Evolutionary conservation across 2,329 filamentous ascomycete species (phyloP).

Genomic region (Juglanconis oblonga): DNA sequence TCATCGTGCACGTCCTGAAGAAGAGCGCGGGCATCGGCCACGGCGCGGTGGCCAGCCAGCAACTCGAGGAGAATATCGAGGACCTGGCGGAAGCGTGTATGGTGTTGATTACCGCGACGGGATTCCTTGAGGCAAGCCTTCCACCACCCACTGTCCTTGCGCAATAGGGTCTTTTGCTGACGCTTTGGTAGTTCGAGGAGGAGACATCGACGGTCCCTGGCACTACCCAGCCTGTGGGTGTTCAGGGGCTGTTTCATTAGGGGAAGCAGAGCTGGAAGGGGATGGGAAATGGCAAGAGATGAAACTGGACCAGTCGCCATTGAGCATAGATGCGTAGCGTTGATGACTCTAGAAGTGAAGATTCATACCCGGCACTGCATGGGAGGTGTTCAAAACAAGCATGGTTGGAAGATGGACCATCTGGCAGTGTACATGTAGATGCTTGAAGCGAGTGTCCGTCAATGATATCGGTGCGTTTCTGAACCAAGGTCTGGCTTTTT

Average conservation of each 20-base stretch:
- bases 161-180: neutral
- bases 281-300: neutral
- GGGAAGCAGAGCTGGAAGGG: neutral
- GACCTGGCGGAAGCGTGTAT: slow-evolving; percentile 84
- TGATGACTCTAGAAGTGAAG: neutral
- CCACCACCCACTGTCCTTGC: neutral
- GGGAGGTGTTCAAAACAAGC: neutral
- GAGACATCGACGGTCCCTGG: slow-evolving; percentile 8
- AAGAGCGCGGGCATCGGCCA: slow-evolving; percentile 70
- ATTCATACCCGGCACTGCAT: neutral
- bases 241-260: slow-evolving; percentile 15
- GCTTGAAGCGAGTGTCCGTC: too few species aligned
- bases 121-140: slow-evolving; percentile 75
- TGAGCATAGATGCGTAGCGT: neutral
- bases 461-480: too few species aligned
- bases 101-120: slow-evolving; percentile 76
- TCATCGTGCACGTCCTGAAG: slow-evolving; percentile 88
- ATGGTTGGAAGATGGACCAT: neutral
- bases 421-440: too few species aligned
- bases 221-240: slow-evolving; percentile 1
- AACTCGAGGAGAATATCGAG: slow-evolving; percentile 60
- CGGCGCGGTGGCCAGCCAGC: neutral
- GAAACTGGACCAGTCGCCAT: neutral
- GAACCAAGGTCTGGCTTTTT: too few species aligned
- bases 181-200: slow-evolving; percentile 8